Evolutionary conservation across 1,139 yeast genomes (phyloP).

Genomic region (Citeromyces siamensis): DNA sequence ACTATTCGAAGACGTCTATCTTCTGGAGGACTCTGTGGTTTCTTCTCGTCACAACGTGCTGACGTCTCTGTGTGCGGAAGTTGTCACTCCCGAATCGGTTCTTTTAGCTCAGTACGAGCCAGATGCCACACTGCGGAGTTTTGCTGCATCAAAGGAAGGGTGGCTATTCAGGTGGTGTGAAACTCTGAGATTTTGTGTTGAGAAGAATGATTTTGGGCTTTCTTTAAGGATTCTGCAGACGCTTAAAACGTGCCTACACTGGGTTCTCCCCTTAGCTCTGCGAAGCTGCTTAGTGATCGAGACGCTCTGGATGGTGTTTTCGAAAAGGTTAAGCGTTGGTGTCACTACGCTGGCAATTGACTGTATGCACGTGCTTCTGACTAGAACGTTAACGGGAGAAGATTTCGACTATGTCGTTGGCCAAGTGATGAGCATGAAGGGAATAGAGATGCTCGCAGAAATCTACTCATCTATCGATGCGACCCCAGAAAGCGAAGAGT

Average conservation of each 20-base stretch:
- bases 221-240: conserved; percentile 58
- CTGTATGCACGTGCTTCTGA: conserved; percentile 79
- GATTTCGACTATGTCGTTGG: conserved; percentile 79
- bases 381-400: conserved; percentile 61
- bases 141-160: conserved; percentile 63
- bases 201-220: conserved; percentile 5
- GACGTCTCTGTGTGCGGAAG: conserved; percentile 73
- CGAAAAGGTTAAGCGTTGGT: conserved; percentile 19
- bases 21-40: conserved; percentile 86
- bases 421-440: conserved; percentile 60
- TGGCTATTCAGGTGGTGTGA: conserved; percentile 80
- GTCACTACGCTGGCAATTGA: conserved; percentile 72
- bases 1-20: conserved; percentile 86
- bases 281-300: conserved; percentile 55
- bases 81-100: conserved; percentile 61
- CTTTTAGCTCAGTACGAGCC: conserved; percentile 61
- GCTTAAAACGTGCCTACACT: conserved; percentile 78
- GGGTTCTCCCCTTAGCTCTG: conserved; percentile 77
- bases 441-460: conserved; percentile 50
- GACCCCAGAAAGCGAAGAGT: conserved; percentile 60
- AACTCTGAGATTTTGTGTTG: conserved; percentile 41
- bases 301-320: conserved; percentile 49
- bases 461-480: conserved; percentile 61
- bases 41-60: conserved; percentile 68
- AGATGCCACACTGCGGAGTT: conserved; percentile 44